These are phyloP conservation scores for Solanum verrucosum DNA, from an alignment of 257 asterid species.

Conservation along the genomic window DNA sequence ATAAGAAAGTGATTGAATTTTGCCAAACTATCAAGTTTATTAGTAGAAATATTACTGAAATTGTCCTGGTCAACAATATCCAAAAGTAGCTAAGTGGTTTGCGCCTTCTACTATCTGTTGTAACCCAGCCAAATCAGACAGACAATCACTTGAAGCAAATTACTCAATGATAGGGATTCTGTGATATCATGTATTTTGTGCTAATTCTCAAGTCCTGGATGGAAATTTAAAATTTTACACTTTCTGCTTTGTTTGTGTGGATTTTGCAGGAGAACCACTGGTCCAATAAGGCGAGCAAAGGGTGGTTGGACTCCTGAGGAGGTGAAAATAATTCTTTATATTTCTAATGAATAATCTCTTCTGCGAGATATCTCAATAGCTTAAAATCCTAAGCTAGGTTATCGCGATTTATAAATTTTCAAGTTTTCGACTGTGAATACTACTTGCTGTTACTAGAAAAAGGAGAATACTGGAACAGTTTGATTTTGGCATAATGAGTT, in stretches of 20 bases:
- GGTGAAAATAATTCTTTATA: constrained; percentile 32
- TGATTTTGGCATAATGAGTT: neutral
- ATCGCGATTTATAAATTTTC: neutral
- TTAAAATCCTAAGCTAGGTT: neutral
- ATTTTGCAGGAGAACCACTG: constrained; percentile 74
- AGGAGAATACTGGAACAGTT: neutral
- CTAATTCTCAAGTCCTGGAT: neutral
- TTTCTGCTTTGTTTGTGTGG: neutral
- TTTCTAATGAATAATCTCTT: neutral
- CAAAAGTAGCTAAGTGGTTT: neutral
- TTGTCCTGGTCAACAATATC: neutral
- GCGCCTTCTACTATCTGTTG: neutral
- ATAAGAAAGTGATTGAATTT: neutral
- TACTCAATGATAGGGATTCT: neutral
- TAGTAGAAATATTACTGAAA: neutral
- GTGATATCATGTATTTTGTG: neutral
- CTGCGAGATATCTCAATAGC: neutral
- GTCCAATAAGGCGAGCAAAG: constrained; percentile 98
- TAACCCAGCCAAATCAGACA: neutral
- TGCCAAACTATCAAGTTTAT: neutral
- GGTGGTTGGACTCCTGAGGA: constrained; percentile 99
- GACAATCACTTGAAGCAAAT: neutral
- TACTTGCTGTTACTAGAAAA: neutral
- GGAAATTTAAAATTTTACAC: neutral
- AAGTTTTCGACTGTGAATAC: neutral